phyloP scores from a whole-genome alignment of 805 yeast species.

The Lipomyces sp. region DNA sequence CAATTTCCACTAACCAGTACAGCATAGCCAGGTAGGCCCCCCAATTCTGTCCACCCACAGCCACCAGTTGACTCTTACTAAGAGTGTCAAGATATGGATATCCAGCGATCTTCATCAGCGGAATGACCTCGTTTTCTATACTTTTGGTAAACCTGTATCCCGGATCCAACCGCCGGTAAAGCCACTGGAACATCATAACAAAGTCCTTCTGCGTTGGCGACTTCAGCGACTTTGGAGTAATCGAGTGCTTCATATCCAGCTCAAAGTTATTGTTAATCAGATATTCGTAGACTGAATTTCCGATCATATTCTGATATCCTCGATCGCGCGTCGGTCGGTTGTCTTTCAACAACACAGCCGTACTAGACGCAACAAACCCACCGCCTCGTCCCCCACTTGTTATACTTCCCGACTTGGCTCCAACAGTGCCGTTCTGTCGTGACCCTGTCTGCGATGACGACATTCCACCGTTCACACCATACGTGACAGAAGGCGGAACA shows the following conservation, averaged over 20 bases:
- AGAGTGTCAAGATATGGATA: constrained; percentile 84
- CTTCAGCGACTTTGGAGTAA: constrained; percentile 65
- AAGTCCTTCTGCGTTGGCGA: constrained; percentile 90
- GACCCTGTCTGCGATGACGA: neutral
- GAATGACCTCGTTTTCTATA: constrained; percentile 76
- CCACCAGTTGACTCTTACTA: constrained; percentile 82
- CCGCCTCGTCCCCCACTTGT: constrained; percentile 15
- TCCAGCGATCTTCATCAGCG: constrained; percentile 63
- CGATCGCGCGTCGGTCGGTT: constrained; percentile 80
- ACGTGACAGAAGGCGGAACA: constrained; percentile 17
- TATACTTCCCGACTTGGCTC: constrained; percentile 3
- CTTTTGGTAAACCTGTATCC: constrained; percentile 69
- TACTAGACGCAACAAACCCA: constrained; percentile 30
- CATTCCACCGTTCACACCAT: constrained; percentile 8
- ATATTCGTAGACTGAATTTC: constrained; percentile 68
- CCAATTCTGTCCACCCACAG: constrained; percentile 89
- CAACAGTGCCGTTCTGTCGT: constrained; percentile 25
- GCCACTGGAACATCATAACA: constrained; percentile 74
- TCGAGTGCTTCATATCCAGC: constrained; percentile 70
- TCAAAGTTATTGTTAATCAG: constrained; percentile 69
- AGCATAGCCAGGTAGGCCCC: constrained; percentile 79
- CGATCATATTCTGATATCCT: constrained; percentile 55
- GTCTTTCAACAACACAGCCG: constrained; percentile 49
- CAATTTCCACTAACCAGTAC: constrained; percentile 76
- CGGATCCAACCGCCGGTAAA: constrained; percentile 79